Evolutionary conservation across 2,329 filamentous ascomycete genomes (phyloP), one percentile per base, ranked within the genome.

Genomic region (Fusarium coffeatum): DNA sequence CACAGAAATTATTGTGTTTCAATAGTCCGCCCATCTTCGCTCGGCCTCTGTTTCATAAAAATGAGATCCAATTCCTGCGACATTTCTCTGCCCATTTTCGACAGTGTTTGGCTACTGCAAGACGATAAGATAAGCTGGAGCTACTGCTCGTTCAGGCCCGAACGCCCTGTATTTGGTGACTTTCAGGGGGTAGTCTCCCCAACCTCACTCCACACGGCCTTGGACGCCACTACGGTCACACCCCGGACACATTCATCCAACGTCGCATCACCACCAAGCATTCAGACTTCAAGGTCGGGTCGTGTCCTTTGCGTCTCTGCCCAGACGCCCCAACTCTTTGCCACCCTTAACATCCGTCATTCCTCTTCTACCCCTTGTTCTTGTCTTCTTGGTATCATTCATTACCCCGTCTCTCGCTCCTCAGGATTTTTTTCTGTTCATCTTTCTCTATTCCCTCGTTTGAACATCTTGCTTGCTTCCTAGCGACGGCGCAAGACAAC

Each of bases 341-440:
- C 73, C 73, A 75, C 69, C 69, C 66, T 61, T 61, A 66, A 59
- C 65, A 59, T 72, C 61, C 61, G 64, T 73, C 53, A 68, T 74
- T 66, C 64, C 51, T 55, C 47, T 65, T 30, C 59, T 72, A 61
- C 72, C 71, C 69, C 66, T 73, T 74, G 72, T 34, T 65, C 40
- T 20, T n/a, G 51, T 10, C 41, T 59, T 16, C 37, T 40, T 55
- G 40, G 45, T 69, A 72, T 68, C 61, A 67, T 74, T 74, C 71
- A 73, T 73, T 74, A 75, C 56, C 69, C 66, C 66, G 66, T 68
- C 70, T 59, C 63, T 74, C 72, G 72, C 72, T 65, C 59, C 51
- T 57, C 49, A 46, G 8, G 12, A 28, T 20, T 60, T 37, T 45
- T 45, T 62, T 34, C 37, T 51, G 25, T 27, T 28, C 55, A 41